Evolutionary conservation across 129 eudicot species (phyloP).

Genomic region (Flaveria bidentis): DNA sequence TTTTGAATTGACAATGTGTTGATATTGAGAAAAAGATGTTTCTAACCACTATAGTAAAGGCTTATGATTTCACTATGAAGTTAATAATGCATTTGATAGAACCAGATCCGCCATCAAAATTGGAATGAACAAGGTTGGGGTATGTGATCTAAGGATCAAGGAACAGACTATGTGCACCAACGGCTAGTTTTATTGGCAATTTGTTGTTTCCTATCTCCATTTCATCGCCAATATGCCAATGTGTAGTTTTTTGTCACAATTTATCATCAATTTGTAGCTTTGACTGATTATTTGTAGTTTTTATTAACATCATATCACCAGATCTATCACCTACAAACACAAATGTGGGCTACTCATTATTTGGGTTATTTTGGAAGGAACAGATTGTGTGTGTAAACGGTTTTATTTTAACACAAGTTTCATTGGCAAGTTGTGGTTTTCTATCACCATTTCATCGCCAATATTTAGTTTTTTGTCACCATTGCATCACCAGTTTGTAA

Average conservation of each 20-base stretch:
- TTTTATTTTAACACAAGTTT: background rate
- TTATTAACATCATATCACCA: background rate
- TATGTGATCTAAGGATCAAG: background rate
- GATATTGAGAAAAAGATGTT: background rate
- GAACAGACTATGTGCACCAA: background rate
- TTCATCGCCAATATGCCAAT: too few species aligned
- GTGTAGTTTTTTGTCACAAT: too few species aligned
- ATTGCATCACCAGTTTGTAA: background rate
- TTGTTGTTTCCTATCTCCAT: too few species aligned
- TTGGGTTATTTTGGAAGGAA: background rate
- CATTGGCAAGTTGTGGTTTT: background rate
- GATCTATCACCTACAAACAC: background rate
- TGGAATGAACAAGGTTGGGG: background rate
- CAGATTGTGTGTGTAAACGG: background rate
- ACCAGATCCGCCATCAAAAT: background rate
- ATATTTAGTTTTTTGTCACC: background rate
- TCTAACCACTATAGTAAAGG: background rate
- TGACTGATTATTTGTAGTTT: background rate
- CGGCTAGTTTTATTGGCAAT: too few species aligned
- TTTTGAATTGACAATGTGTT: background rate
- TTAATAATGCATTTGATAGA: background rate
- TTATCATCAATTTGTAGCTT: too few species aligned
- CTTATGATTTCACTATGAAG: background rate
- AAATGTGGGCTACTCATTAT: background rate
- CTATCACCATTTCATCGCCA: background rate